These are phyloP conservation scores for Trifolium subterraneum DNA, from an alignment of 306 rosid species.

Conservation along the genomic window DNA sequence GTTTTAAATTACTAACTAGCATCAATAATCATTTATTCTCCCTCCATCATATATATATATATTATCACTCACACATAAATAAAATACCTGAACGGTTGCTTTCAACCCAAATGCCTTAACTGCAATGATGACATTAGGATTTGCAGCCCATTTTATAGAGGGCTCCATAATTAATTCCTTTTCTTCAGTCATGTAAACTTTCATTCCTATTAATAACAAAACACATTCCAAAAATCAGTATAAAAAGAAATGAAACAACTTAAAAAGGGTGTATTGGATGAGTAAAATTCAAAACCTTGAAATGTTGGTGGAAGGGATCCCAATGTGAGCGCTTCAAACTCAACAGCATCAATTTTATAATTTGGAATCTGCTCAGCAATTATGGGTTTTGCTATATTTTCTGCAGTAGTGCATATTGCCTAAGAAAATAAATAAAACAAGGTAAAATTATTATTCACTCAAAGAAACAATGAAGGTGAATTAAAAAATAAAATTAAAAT, in stretches of 20 bases:
- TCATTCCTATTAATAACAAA: constrained; percentile 67
- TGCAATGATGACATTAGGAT: constrained; percentile 74
- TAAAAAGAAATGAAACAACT: not conserved
- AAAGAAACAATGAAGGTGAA: not conserved
- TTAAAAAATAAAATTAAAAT: not conserved
- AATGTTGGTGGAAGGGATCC: constrained; percentile 90
- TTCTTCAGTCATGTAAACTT: constrained; percentile 82
- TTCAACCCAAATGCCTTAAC: constrained; percentile 81
- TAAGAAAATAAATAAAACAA: constrained; percentile 26
- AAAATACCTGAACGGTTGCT: constrained; percentile 75
- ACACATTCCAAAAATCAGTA: not conserved
- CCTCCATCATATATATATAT: too few relatives aligned
- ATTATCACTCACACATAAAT: not conserved
- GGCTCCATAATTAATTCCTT: constrained; percentile 94
- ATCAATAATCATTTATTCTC: not conserved
- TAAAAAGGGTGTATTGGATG: not conserved
- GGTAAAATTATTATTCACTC: not conserved
- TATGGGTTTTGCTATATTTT: constrained; percentile 73
- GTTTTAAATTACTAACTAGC: not conserved
- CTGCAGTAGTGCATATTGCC: constrained; percentile 88
- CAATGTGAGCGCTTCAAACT: constrained; percentile 74
- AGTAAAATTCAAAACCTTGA: constrained; percentile 54
- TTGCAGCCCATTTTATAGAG: constrained; percentile 84
- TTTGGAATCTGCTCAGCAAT: constrained; percentile 85
- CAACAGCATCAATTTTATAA: constrained; percentile 79